Base-by-base conservation (phyloP, 345 rosid genomes). In the Conringia planisiliqua region DNA sequence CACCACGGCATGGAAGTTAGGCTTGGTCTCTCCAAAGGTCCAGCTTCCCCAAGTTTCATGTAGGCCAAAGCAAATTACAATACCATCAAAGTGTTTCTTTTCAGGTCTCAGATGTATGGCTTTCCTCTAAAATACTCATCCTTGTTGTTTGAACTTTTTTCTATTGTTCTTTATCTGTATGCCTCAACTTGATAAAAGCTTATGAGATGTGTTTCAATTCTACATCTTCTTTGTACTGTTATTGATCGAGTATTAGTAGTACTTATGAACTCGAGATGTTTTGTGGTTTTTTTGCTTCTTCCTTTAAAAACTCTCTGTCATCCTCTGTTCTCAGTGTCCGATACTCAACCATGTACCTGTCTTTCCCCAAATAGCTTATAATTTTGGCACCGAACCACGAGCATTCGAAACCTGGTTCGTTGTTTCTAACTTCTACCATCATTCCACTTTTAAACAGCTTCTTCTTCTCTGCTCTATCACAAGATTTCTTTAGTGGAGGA, bases 1-100 rank as follows among this genome's bases (percentile, higher is more conserved):
- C 97, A 91, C 78, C 95, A 88, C 17, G 92, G 77, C 14, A 86
- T 82, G 91, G 93, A 91, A 83, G 89, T 91, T 80, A 85, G 85
- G 24, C 84, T 85, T 20, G 89, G 93, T 42, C 69, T 89, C 39
- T 89, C 91, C 29, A 85, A 85, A 79, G 95, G 90, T 30, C 95
- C 95, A 3, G 83, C 78, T 54, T 78, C 81, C 57, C 88, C 91
- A 26, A 85, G 85, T 60, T 87, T 87, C 82, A 72, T 86, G 55
- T 91, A 78, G 81, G 11, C 4, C 44, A 20, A 3, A 10, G 35
- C 43, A 17, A 4, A 1, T 22, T 22, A 1, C 24, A 22, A 2
- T 22, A 10, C 10, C 16, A 14, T 14, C 46, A 42, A 4, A 40
- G 44, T 42, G 7, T 43, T 18, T 43, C 14, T 43, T 18, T 43